Conservation (phyloP, 306 rosid genomes). For the Trifolium dubium region DNA sequence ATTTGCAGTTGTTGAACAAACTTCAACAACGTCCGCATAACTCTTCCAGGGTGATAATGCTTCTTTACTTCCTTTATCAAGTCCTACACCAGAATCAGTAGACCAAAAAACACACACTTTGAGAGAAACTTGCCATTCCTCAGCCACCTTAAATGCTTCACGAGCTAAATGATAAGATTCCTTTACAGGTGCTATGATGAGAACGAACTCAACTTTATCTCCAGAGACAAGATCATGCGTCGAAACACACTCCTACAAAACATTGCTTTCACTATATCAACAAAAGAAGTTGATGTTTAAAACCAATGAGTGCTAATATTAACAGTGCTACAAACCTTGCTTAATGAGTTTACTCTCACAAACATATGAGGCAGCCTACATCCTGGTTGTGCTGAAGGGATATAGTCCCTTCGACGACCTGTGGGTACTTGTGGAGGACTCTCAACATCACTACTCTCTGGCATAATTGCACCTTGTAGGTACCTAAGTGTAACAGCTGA, state of each 20-base stretch:
- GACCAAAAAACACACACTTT: conserved; percentile 79
- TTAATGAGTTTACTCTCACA: conserved; percentile 54
- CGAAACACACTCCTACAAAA: conserved; percentile 62
- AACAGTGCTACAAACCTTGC: conserved; percentile 50
- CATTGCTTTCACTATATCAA: conserved; percentile 1
- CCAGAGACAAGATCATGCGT: conserved; percentile 75
- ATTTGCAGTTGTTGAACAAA: conserved; percentile 46
- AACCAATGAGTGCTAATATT: not conserved
- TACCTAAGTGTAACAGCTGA: conserved; percentile 58
- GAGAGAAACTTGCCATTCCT: conserved; percentile 58
- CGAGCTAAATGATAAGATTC: conserved; percentile 68
- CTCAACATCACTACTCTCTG: conserved; percentile 45
- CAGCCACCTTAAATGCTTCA: conserved; percentile 65
- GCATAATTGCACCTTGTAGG: conserved; percentile 75
- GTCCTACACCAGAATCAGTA: conserved; percentile 40
- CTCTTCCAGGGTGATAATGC: conserved; percentile 68
- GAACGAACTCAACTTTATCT: conserved; percentile 72
- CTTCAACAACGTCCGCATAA: conserved; percentile 64
- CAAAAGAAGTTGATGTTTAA: conserved; percentile 25
- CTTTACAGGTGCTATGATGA: conserved; percentile 67
- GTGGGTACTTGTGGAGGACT: conserved; percentile 60
- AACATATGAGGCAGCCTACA: conserved; percentile 90
- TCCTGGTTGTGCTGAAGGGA: conserved; percentile 83
- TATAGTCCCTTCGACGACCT: conserved; percentile 78
- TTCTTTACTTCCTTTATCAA: conserved; percentile 53